These are phyloP conservation scores for Pyrus pyrifolia DNA, from an alignment of 306 rosid genomes.

Conservation along the genomic window DNA sequence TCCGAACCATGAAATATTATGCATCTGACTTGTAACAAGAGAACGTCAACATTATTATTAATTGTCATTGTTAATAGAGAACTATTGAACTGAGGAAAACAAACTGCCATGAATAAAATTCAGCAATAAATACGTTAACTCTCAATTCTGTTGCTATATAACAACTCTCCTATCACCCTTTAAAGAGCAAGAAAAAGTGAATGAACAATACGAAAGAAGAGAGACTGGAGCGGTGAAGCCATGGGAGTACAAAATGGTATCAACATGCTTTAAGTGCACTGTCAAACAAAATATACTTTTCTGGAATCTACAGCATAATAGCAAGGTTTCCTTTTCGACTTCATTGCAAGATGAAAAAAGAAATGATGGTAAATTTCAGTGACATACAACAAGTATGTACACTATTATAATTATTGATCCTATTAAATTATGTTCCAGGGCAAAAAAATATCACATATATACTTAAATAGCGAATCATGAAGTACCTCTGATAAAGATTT, in stretches of 20 bases:
- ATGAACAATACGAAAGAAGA: not conserved
- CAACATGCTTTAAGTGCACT: not conserved
- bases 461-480: slow-evolving; percentile 3
- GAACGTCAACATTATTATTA: not conserved
- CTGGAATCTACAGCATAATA: not conserved
- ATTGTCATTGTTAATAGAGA: not conserved
- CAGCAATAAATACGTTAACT: not conserved
- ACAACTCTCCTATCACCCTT: not conserved
- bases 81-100: not conserved
- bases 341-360: not conserved
- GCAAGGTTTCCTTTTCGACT: not conserved
- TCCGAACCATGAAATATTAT: not conserved
- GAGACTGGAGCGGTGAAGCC: not conserved
- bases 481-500: slow-evolving; percentile 54
- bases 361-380: not conserved
- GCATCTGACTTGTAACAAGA: not conserved
- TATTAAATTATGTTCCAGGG: not conserved
- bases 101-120: not conserved
- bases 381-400: slow-evolving; percentile 7
- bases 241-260: not conserved
- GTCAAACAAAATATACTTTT: not conserved
- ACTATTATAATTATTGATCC: not conserved
- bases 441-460: not conserved
- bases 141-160: not conserved
- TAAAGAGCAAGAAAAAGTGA: not conserved